Evolutionary conservation across 2,329 filamentous ascomycete species (phyloP), one percentile per base, ranked within the genome.

Genomic region (Leptographium galeiforme): DNA sequence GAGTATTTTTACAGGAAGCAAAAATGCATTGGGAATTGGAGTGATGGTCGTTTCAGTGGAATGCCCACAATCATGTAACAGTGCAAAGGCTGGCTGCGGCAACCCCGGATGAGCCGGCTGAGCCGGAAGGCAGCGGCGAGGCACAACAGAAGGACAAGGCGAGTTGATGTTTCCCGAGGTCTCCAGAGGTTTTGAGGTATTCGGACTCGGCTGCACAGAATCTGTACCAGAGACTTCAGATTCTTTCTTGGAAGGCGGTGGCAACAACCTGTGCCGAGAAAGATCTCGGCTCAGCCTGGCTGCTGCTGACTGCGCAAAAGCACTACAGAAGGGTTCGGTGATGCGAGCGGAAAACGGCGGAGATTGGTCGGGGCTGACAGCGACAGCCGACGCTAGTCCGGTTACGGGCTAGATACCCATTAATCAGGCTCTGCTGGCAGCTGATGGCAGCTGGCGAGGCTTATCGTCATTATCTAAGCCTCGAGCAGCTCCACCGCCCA

Each of bases 331-430:
- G 44, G 39, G 40, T 34, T 53, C n/a, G 39, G 13, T 46, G 50
- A 11, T 44, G 55, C 47, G 52, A 51, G 52, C 57, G 56, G 57
- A 56, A 45, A 54, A 53, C 55, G 57, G 56, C 56, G 56, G 57
- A 59, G 57, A 55, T 59, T 56, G 56, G 48, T 56, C 53, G 56
- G 56, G 39, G 41, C 43, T 50, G 51, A 8, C 18, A 11, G 14
- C 14, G 34, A 47, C 30, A 46, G 46, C 56, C 57, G 56, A 58
- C 56, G 52, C 57, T 58, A 57, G 41, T 13, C 50, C 14, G 2
- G 2, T 49, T 48, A 1, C 18, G 34, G 33, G 1, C 52, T 33
- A 19, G 19, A 18, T 18, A 5, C 19, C 8, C 16, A 19, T 8
- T n/a, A 12, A n/a, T 18, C n/a, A 19, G 18, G 16, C 13, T 33